phyloP scores from a whole-genome alignment of 441 rosid species.

The Gossypium aridum region DNA sequence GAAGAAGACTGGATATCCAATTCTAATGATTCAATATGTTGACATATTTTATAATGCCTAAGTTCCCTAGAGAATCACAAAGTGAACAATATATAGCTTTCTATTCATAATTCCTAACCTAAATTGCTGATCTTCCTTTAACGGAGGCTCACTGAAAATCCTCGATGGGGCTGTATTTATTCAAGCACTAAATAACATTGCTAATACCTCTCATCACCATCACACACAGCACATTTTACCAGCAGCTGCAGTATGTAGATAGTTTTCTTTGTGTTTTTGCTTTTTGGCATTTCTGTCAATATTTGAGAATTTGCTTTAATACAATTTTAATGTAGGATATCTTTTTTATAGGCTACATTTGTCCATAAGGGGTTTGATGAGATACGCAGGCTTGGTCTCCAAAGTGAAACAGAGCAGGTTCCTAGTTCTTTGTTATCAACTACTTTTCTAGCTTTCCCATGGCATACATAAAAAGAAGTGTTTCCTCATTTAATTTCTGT shows the following conservation, averaged over 20 bases:
- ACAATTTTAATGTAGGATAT: background rate
- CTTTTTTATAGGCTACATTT: conserved; percentile 57
- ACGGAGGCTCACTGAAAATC: background rate
- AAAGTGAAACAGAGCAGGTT: conserved; percentile 90
- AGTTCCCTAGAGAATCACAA: background rate
- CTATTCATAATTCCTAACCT: conserved; percentile 5
- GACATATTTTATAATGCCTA: background rate
- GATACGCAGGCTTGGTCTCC: conserved; percentile 90
- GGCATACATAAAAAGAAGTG: conserved; percentile 1
- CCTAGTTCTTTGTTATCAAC: background rate
- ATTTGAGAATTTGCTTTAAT: conserved; percentile 15
- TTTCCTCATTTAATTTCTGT: conserved; percentile 15
- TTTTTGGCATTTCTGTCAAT: conserved; percentile 14
- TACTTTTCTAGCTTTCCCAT: conserved; percentile 9
- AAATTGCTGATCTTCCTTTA: background rate
- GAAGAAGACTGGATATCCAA: background rate
- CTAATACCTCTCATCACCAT: background rate
- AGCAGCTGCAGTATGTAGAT: background rate
- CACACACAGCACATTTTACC: background rate
- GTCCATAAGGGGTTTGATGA: conserved; percentile 94
- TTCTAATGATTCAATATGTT: background rate
- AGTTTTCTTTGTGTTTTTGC: conserved; percentile 8
- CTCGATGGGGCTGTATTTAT: background rate
- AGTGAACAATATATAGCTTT: background rate
- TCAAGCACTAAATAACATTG: background rate